Evolutionary conservation across 805 yeast genomes (phyloP), one percentile per base, ranked within the genome.

Genomic region (Ogataea ganodermae): DNA sequence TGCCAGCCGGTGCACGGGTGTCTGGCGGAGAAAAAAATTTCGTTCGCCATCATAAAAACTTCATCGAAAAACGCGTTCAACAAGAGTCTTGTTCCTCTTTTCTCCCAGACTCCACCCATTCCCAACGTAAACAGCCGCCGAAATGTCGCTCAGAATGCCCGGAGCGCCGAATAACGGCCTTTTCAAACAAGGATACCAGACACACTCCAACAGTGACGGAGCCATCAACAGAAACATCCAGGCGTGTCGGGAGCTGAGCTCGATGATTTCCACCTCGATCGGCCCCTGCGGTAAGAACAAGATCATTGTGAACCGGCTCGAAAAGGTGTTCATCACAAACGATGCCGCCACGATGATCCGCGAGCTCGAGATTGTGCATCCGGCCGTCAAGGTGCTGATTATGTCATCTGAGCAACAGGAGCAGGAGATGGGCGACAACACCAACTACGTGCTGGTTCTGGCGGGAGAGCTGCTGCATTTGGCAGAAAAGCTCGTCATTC

Each of bases 361-460:
- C 56, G 98, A 94, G 68, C 74, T 92, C 46, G 97, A 92, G 53
- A 89, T 92, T 56, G 90, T 94, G 39, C 98, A 92, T 66, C 99
- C 99, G 5, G 98, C 97, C 2, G 99, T 94, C 9, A 94, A 92
- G 69, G 81, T 94, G 39, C 78, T 94, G 52, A 94, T 92, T 46
- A 90, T 90, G 97, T 96, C 98, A 17, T 83, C 96, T 12, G 88
- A 92, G 66, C 99, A 94, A 73, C 99, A 94, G 71, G 96, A 94
- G 67, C 79, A 82, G 58, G 99, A 92, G 74, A 86, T 92, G 89
- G 99, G 99, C 51, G 99, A 94, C 69, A 89, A 88, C 61, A 88
- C 97, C 20, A 94, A 92, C 68, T 78, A 91, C 53, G 98, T 94
- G 35, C 79, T 94, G 57, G 81, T 92, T 30, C 77, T 94, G 52